phyloP scores from a whole-genome alignment of 2,329 filamentous ascomycete species.

The Clonostachys solani region DNA sequence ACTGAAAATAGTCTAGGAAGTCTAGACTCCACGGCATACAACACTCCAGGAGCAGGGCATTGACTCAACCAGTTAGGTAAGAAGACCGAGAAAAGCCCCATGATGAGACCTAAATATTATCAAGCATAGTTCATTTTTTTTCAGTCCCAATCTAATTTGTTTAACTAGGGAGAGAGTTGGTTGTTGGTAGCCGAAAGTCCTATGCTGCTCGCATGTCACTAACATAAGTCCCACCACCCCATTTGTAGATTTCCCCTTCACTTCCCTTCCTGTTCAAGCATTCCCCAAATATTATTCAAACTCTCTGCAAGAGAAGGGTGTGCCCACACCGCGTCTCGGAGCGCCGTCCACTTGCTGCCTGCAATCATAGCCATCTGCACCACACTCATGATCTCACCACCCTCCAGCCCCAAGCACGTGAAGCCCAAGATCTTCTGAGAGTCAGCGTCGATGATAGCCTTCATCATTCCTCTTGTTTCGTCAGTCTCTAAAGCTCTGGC shows the following conservation, averaged over 20 bases:
- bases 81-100: too few relatives aligned
- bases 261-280: constrained; percentile 16
- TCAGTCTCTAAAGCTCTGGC: constrained; percentile 45
- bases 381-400: constrained; percentile 47
- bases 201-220: too few relatives aligned
- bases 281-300: constrained; percentile 45
- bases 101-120: too few relatives aligned
- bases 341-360: constrained; percentile 33
- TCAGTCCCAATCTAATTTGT: too few relatives aligned
- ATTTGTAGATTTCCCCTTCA: constrained; percentile 2
- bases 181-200: too few relatives aligned
- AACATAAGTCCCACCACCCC: too few relatives aligned
- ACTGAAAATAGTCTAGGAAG: too few relatives aligned
- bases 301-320: constrained; percentile 46
- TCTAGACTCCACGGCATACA: too few relatives aligned
- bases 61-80: too few relatives aligned
- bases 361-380: constrained; percentile 50
- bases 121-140: too few relatives aligned
- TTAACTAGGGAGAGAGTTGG: too few relatives aligned
- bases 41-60: too few relatives aligned
- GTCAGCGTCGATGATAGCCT: constrained; percentile 41
- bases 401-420: constrained; percentile 44
- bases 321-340: constrained; percentile 42
- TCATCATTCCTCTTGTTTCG: constrained; percentile 47
- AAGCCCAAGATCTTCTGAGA: constrained; percentile 46